phyloP scores from a whole-genome alignment of 805 yeast species.

The Spathaspora sp. region DNA sequence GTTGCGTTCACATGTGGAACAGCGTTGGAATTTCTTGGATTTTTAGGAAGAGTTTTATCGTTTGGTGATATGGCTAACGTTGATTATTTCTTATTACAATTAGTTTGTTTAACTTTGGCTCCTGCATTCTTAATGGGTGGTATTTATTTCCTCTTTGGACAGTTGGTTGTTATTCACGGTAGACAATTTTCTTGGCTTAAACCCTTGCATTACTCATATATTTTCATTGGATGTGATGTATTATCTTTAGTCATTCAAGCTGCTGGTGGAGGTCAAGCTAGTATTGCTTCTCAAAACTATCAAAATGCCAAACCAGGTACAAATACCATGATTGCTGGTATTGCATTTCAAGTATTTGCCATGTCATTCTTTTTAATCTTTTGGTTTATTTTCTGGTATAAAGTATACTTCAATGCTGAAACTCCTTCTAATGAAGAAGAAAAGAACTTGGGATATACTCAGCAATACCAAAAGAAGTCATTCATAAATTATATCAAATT shows the following conservation, averaged over 20 bases:
- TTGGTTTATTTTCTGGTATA: conserved; percentile 29
- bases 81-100: conserved; percentile 24
- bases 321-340: conserved; percentile 34
- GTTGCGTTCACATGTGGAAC: conserved; percentile 30
- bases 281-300: conserved; percentile 16
- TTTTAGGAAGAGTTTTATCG: conserved; percentile 31
- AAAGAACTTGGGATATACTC: not conserved
- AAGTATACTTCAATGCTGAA: conserved; percentile 20
- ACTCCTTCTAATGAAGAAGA: conserved; percentile 1
- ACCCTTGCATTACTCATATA: conserved; percentile 40
- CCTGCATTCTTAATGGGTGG: conserved; percentile 43
- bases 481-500: conserved; percentile 20
- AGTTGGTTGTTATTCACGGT: conserved; percentile 31
- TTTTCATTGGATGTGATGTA: conserved; percentile 33
- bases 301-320: conserved; percentile 24
- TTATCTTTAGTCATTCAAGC: conserved; percentile 33
- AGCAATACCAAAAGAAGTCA: conserved; percentile 6
- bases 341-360: conserved; percentile 31
- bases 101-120: conserved; percentile 29
- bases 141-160: conserved; percentile 34
- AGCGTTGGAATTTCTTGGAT: conserved; percentile 29
- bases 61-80: conserved; percentile 18
- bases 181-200: conserved; percentile 30
- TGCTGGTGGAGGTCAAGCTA: conserved; percentile 35
- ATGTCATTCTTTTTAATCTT: conserved; percentile 30